Percentiles rank a stretch among this genome's conserved stretches.
Conservation (phyloP, 306 rosid species). For the Pyrus pyrifolia region DNA sequence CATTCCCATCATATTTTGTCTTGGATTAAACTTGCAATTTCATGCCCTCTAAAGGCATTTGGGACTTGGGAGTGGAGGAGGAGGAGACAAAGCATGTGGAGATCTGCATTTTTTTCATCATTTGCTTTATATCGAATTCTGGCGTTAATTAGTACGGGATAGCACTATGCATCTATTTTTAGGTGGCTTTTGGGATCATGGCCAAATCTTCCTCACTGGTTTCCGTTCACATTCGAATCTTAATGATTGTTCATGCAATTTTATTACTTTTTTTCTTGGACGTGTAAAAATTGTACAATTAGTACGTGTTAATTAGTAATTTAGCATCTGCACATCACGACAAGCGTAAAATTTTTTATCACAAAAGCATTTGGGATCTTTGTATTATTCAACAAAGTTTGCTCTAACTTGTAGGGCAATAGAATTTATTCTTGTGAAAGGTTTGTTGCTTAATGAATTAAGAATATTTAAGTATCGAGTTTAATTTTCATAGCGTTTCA, state of each 20-base stretch:
- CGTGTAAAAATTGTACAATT: background rate
- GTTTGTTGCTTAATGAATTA: too few relatives aligned
- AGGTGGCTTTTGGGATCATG: slow-evolving; percentile 10
- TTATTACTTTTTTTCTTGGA: background rate
- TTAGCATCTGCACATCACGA: background rate
- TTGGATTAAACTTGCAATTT: slow-evolving; percentile 19
- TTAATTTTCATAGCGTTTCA: background rate
- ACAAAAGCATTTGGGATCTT: background rate
- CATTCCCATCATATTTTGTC: slow-evolving; percentile 20
- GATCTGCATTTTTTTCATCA: slow-evolving; percentile 16
- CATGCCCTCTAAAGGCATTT: slow-evolving; percentile 5
- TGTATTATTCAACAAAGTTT: background rate
- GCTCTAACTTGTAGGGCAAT: background rate
- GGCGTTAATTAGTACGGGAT: background rate
- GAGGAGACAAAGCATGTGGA: slow-evolving; percentile 38
- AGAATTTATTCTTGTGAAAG: background rate
- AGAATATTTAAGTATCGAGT: background rate
- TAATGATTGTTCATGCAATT: background rate
- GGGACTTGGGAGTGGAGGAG: slow-evolving; percentile 10
- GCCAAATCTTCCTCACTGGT: background rate
- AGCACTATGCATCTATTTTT: background rate
- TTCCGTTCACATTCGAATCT: background rate
- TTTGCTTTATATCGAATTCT: slow-evolving; percentile 13
- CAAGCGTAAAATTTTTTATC: too few relatives aligned
- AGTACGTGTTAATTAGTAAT: background rate